Base-by-base conservation (phyloP, 2,329 filamentous ascomycete species). In the Cytospora schulzeri region DNA sequence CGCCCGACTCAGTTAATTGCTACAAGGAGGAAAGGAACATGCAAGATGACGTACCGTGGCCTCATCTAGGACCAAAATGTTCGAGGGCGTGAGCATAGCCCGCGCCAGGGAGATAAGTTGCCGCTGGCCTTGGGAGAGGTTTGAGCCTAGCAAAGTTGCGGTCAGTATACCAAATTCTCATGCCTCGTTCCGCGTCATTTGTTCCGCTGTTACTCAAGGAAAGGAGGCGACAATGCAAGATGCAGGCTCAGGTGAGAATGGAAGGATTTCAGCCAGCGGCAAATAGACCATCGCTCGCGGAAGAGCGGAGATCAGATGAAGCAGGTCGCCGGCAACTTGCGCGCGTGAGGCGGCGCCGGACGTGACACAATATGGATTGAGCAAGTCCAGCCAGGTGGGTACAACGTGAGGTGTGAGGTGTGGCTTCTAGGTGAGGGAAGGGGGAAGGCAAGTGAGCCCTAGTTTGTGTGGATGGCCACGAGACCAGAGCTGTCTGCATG, bases 31-130 rank as follows among this genome's bases (percentile, higher is more conserved):
- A 24, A 24, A 24, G 8, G 8, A 24, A 11, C 11, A 48, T 48
- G 45, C 45, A 19, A 5, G 45, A 48, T 48, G 45, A 48, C 45
- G 45, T 48, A 48, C 45, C 33, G 95, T 99, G 65, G 96, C 95
- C 83, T 99, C 95, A 75, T 99, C 95, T 31, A 99, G 85, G 2
- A 99, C 93, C 66, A 99, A 85, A 72, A 99, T 98, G 78, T 98
- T 98, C 78, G 92, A 96, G 17, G 95, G 95, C 7, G 94, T 96
- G 56, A 99, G 85, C 76, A 99, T 86, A 31, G 96, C 96, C 57
- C 95, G 92, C 50, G 96, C 95, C 54, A 99, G 85, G 22, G 93
- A 97, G 60, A 99, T 86, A 66, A 99, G 88, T 78, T 99, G 95
- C 60, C 94, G 88, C 78, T 99, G 96, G 57, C 95, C 95, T 75